phyloP scores from a whole-genome alignment of 345 rosid genomes.

The Moricandia arvensis region DNA sequence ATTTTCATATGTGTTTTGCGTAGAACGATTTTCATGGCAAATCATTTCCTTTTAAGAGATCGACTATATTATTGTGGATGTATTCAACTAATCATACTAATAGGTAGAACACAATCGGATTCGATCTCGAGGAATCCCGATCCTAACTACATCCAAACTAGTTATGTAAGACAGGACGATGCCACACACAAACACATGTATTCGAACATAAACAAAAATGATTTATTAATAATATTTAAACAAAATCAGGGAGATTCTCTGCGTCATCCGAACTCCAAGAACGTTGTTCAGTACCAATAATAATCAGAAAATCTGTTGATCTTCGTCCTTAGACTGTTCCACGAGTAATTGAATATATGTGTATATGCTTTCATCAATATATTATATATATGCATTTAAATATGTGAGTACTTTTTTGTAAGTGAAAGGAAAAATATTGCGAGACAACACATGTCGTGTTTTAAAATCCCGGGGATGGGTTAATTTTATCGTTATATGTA shows the following conservation, averaged over 20 bases:
- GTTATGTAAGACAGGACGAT: conserved; percentile 25
- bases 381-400: conserved; percentile 9
- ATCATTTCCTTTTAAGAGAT: conserved; percentile 15
- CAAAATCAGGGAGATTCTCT: conserved; percentile 29
- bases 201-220: not conserved
- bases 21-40: conserved; percentile 11
- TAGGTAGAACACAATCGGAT: conserved; percentile 25
- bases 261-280: conserved; percentile 26
- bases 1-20: not conserved
- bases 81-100: conserved; percentile 21
- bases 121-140: conserved; percentile 27
- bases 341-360: conserved; percentile 14
- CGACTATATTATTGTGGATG: conserved; percentile 8
- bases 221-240: conserved; percentile 17
- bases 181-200: conserved; percentile 27
- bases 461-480: conserved; percentile 38
- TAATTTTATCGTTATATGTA: conserved; percentile 40
- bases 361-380: conserved; percentile 12
- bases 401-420: not conserved
- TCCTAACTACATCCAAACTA: conserved; percentile 30
- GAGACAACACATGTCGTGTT: conserved; percentile 56
- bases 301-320: conserved; percentile 12
- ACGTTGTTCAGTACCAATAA: conserved; percentile 15
- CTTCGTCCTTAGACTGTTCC: conserved; percentile 23
- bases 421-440: conserved; percentile 34